A percentile compares a stretch with the other conserved stretches of the same genome.
These are phyloP conservation scores for Phytophthora cryptogea DNA, from an alignment of 352 stramenopile genomes.

Conservation along the genomic window DNA sequence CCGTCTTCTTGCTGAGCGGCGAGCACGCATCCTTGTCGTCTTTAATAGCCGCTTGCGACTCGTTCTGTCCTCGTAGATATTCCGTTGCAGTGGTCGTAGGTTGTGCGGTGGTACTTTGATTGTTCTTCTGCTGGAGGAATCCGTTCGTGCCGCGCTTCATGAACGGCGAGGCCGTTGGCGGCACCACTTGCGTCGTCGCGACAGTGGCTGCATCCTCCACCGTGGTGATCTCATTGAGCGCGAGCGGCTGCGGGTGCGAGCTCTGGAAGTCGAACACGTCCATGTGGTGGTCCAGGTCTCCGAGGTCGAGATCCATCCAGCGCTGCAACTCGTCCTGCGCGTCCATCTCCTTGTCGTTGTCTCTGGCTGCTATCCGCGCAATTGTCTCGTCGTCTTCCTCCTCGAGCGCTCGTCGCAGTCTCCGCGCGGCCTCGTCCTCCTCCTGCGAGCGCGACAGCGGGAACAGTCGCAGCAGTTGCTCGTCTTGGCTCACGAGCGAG, in stretches of 20 bases:
- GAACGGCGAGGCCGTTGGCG: conserved; percentile 30
- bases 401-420: conserved; percentile 27
- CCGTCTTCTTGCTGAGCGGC: conserved; percentile 49
- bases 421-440: conserved; percentile 28
- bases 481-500: conserved; percentile 65
- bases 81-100: conserved; percentile 12
- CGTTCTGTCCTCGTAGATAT: conserved; percentile 21
- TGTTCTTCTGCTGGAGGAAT: conserved; percentile 28
- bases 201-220: background rate
- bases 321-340: conserved; percentile 60
- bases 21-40: conserved; percentile 4
- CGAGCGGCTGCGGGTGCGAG: conserved; percentile 33
- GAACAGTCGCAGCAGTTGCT: conserved; percentile 59
- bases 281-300: conserved; percentile 61
- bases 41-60: conserved; percentile 26
- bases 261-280: conserved; percentile 59
- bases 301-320: conserved; percentile 64
- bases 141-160: conserved; percentile 36
- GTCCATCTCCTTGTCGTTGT: conserved; percentile 45
- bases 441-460: conserved; percentile 40
- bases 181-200: conserved; percentile 11
- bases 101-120: conserved; percentile 13
- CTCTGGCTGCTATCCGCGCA: conserved; percentile 25
- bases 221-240: conserved; percentile 23
- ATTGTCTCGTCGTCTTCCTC: conserved; percentile 27